Conservation (phyloP, 108 stramenopile species). For the Cyclotella cryptica region DNA sequence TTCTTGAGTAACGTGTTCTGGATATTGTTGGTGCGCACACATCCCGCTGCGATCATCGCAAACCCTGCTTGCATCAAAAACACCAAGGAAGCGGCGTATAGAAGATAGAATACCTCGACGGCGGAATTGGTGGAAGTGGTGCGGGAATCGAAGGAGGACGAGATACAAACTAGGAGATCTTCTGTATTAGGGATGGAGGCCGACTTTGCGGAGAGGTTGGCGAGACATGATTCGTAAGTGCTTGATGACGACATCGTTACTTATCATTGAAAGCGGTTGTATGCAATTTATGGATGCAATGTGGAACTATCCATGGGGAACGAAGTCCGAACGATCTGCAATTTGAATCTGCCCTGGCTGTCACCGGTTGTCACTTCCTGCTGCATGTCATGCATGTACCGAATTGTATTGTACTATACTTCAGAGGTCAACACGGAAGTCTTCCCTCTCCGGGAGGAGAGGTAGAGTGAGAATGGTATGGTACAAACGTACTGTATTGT, state of each 20-base stretch:
- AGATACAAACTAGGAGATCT: constrained; percentile 18
- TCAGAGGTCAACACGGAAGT: too few species aligned
- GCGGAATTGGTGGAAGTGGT: constrained; percentile 4
- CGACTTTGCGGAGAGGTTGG: constrained; percentile 2
- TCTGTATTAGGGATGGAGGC: constrained; percentile 11
- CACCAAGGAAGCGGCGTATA: constrained; percentile 17
- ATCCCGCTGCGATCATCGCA: constrained; percentile 89
- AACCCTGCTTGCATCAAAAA: constrained; percentile 50
- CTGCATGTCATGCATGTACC: too few species aligned
- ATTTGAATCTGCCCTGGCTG: too few species aligned
- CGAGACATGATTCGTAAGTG: constrained; percentile 19
- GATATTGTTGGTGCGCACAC: constrained; percentile 81
- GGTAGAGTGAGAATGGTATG: too few species aligned
- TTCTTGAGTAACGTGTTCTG: constrained; percentile 91
- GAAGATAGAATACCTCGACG: constrained; percentile 10
- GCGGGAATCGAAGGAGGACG: not conserved
- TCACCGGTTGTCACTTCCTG: too few species aligned
- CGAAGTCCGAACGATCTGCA: too few species aligned
- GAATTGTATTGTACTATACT: too few species aligned
- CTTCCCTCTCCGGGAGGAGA: too few species aligned
- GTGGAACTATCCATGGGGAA: too few species aligned
- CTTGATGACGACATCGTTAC: constrained; percentile 6
- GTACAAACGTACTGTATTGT: too few species aligned
- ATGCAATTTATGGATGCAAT: not conserved
- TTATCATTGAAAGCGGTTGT: not conserved